Conservation (phyloP, 2,329 filamentous ascomycete genomes). For the Cladosporium sp. region DNA sequence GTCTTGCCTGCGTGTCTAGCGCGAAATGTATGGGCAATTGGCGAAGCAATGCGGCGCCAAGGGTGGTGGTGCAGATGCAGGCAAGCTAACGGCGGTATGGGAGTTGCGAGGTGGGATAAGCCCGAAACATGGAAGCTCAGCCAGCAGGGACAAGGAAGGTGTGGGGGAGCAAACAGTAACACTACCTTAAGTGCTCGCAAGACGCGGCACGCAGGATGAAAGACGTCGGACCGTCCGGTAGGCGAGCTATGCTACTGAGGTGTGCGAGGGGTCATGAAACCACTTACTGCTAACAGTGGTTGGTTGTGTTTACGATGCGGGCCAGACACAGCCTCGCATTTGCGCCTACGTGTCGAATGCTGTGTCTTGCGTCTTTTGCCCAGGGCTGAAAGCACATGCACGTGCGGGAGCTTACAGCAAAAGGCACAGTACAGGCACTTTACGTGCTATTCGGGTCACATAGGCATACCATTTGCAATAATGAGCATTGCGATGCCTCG, state of each 20-base stretch:
- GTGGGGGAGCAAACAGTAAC: not conserved
- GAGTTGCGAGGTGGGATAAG: not conserved
- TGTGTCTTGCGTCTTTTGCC: not conserved
- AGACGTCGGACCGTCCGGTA: not conserved
- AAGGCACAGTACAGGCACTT: not conserved
- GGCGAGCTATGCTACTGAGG: not conserved
- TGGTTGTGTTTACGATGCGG: no score
- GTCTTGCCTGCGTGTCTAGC: not conserved
- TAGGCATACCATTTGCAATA: no score
- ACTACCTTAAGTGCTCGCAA: not conserved
- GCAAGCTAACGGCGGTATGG: not conserved
- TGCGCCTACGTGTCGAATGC: not conserved
- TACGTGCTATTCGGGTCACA: no score
- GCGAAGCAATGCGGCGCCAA: not conserved
- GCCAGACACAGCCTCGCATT: not conserved
- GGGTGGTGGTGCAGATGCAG: not conserved
- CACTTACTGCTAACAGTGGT: no score
- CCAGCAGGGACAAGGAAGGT: not conserved
- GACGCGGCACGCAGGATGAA: not conserved
- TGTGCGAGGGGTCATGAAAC: no score
- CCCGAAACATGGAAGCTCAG: not conserved
- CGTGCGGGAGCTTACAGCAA: not conserved
- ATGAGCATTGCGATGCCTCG: no score
- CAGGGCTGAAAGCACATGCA: not conserved
- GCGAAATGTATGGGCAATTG: not conserved